A percentile compares a stretch with the other conserved stretches of the same genome.
phyloP scores from a whole-genome alignment of 768 basidiomycete species.

The Tricholoma saponaceum region DNA sequence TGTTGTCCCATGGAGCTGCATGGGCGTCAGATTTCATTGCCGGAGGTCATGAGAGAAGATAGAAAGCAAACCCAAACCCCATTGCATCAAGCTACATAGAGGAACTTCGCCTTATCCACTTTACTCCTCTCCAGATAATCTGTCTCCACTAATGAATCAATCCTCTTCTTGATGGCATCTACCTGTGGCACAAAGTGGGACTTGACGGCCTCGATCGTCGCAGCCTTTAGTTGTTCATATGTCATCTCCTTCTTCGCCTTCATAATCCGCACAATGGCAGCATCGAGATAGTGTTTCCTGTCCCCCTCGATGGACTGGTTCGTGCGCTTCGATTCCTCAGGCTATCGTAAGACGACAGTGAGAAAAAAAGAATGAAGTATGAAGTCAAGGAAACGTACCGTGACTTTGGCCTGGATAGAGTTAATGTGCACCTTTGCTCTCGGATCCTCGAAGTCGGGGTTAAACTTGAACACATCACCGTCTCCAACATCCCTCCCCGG shows the following conservation, averaged over 20 bases:
- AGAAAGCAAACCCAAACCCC: too few species aligned
- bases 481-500: slow-evolving; percentile 73
- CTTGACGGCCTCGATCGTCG: slow-evolving; percentile 84
- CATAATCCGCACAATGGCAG: slow-evolving; percentile 96
- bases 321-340: slow-evolving; percentile 82
- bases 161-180: slow-evolving; percentile 77
- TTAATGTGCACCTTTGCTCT: slow-evolving; percentile 86
- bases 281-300: slow-evolving; percentile 81
- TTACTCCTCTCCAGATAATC: slow-evolving; percentile 83
- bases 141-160: slow-evolving; percentile 77
- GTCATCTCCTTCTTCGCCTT: slow-evolving; percentile 84
- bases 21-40: too few species aligned
- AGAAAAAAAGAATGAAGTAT: neutral
- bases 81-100: slow-evolving; percentile 76
- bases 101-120: slow-evolving; percentile 64
- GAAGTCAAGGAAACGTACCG: slow-evolving; percentile 45
- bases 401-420: slow-evolving; percentile 91
- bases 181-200: slow-evolving; percentile 86
- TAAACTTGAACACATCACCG: slow-evolving; percentile 76
- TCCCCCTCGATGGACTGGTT: slow-evolving; percentile 85
- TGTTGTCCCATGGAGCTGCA: too few species aligned
- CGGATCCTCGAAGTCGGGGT: slow-evolving; percentile 77
- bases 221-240: slow-evolving; percentile 75
- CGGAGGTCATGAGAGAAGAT: too few species aligned
- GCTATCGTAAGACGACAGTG: slow-evolving; percentile 34